Evolutionary conservation across 106 monocot genomes (phyloP).

Genomic region (Gastrodia elata): DNA sequence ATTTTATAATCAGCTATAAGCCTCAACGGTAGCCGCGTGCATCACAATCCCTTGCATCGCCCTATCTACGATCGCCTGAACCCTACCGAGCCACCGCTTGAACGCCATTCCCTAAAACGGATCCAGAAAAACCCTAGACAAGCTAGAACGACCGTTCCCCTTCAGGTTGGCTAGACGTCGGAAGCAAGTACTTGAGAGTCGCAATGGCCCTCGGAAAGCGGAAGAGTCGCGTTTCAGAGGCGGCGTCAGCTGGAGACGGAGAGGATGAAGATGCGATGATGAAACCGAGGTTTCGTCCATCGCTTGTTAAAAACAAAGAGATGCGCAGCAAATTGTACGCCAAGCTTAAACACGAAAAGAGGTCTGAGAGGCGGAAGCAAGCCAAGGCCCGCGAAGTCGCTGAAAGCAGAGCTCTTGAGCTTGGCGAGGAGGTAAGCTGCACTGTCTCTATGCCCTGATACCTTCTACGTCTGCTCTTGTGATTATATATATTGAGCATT

Average conservation of each 20-base stretch:
- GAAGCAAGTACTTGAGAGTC: background rate
- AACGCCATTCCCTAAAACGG: no score
- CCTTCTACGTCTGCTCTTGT: background rate
- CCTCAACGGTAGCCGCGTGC: no score
- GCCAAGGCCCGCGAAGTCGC: slow-evolving; percentile 49
- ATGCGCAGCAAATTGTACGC: slow-evolving; percentile 72
- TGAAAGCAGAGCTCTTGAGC: slow-evolving; percentile 56
- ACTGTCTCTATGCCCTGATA: background rate
- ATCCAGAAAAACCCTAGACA: no score
- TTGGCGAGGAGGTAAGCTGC: slow-evolving; percentile 58
- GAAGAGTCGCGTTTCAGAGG: background rate
- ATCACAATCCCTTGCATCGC: no score
- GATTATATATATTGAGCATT: background rate
- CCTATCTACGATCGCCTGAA: no score
- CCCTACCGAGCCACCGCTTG: no score
- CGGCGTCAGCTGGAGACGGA: slow-evolving; percentile 14
- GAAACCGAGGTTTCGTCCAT: slow-evolving; percentile 31
- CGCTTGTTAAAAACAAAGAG: slow-evolving; percentile 82
- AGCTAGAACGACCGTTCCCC: background rate
- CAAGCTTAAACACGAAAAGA: slow-evolving; percentile 81
- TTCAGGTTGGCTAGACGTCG: background rate
- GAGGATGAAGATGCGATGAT: slow-evolving; percentile 15
- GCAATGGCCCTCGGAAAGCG: background rate
- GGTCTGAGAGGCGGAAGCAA: slow-evolving; percentile 54
- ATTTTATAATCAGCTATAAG: no score